phyloP scores from a whole-genome alignment of 768 basidiomycete species.

The Panellus pusillus region DNA sequence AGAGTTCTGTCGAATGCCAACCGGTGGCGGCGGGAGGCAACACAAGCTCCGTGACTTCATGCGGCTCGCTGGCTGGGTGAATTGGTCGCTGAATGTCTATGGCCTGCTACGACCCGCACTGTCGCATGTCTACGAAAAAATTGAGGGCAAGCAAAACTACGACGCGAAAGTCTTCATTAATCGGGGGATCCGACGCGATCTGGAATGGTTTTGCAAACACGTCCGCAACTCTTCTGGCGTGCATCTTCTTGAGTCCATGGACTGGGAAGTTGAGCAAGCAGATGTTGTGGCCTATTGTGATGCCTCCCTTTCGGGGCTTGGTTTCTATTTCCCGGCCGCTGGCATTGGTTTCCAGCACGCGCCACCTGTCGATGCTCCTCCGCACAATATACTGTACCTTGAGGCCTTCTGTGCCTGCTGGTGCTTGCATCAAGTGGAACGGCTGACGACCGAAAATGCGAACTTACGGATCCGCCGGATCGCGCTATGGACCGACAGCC shows the following conservation, averaged over 20 bases:
- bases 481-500: conserved; percentile 26
- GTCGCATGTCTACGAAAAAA: conserved; percentile 31
- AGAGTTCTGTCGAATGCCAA: conserved; percentile 1
- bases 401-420: conserved; percentile 27
- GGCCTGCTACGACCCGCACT: conserved; percentile 32
- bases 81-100: conserved; percentile 41
- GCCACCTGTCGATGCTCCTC: background rate
- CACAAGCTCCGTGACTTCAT: conserved; percentile 29
- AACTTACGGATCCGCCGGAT: background rate
- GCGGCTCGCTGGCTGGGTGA: conserved; percentile 34
- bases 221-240: conserved; percentile 22
- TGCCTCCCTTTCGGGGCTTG: conserved; percentile 22
- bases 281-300: conserved; percentile 24
- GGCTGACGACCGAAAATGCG: background rate
- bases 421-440: conserved; percentile 4
- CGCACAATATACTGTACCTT: conserved; percentile 25
- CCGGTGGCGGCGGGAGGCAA: conserved; percentile 1
- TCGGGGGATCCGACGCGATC: conserved; percentile 20
- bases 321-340: conserved; percentile 21
- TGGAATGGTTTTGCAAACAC: conserved; percentile 31
- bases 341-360: conserved; percentile 16
- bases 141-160: conserved; percentile 21
- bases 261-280: conserved; percentile 18
- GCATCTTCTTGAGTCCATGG: conserved; percentile 19
- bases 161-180: conserved; percentile 28